Evolutionary conservation across 345 rosid genomes (phyloP).

Genomic region (Laguncularia racemosa): DNA sequence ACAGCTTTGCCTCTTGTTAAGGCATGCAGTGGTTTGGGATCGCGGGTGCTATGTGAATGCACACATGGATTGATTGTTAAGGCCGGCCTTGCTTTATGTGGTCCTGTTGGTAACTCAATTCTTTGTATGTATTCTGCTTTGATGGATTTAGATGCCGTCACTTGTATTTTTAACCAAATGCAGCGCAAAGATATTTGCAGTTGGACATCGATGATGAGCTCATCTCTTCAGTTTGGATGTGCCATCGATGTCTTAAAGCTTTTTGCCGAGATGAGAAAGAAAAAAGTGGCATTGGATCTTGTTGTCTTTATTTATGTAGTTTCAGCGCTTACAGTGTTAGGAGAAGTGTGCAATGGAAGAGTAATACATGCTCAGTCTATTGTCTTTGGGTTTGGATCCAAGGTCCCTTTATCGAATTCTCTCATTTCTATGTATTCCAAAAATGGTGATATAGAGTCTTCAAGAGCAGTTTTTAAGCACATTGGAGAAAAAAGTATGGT

Average conservation of each 20-base stretch:
- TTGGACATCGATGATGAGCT: constrained; percentile 34
- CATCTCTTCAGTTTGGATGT: constrained; percentile 24
- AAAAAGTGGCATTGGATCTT: constrained; percentile 16
- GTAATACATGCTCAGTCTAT: constrained; percentile 33
- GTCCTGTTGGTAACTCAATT: constrained; percentile 25
- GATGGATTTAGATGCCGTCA: constrained; percentile 24
- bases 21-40: constrained; percentile 23
- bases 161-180: constrained; percentile 20
- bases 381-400: constrained; percentile 16
- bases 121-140: constrained; percentile 33
- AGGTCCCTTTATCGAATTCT: constrained; percentile 28
- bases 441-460: constrained; percentile 31
- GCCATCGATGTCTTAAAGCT: constrained; percentile 22
- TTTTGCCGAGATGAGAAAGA: constrained; percentile 20
- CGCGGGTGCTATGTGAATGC: constrained; percentile 18
- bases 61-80: constrained; percentile 26
- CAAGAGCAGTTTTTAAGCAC: constrained; percentile 25
- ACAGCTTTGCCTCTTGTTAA: constrained; percentile 19
- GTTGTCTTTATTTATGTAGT: constrained; percentile 27
- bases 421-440: constrained; percentile 38
- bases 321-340: constrained; percentile 25
- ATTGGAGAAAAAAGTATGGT: constrained; percentile 21
- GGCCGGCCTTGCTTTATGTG: constrained; percentile 21
- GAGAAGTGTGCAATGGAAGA: constrained; percentile 32
- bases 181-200: constrained; percentile 30